Conservation (phyloP, 192 early-diverging fungal genomes). For the Gamsiella multidivaricata region DNA sequence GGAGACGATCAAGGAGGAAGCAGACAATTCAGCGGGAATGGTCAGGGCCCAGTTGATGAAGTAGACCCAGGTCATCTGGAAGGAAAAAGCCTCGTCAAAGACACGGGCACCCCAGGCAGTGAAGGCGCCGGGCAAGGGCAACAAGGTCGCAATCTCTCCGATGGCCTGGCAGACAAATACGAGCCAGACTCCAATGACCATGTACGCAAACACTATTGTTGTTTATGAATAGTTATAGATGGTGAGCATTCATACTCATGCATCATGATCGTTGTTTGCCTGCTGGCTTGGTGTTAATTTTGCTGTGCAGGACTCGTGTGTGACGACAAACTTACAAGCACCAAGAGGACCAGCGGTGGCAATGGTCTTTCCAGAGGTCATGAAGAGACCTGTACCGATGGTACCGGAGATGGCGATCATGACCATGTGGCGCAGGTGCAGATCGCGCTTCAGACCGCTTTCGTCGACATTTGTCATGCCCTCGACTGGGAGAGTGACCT, state of each 20-base stretch:
- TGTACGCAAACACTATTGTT: conserved; percentile 40
- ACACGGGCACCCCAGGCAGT: conserved; percentile 77
- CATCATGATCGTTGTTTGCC: not conserved
- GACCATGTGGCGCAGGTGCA: conserved; percentile 69
- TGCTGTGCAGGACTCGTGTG: too few species aligned
- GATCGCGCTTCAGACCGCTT: conserved; percentile 33
- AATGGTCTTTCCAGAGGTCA: conserved; percentile 44
- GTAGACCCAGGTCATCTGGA: conserved; percentile 60
- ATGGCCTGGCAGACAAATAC: conserved; percentile 57
- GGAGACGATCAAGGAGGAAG: conserved; percentile 79
- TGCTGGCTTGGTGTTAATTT: too few species aligned
- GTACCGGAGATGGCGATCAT: conserved; percentile 61
- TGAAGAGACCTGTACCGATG: conserved; percentile 37
- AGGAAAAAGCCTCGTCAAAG: conserved; percentile 80
- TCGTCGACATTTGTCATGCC: conserved; percentile 15
- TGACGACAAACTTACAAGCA: conserved; percentile 45
- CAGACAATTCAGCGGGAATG: conserved; percentile 79
- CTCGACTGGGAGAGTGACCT: conserved; percentile 12
- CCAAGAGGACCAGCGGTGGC: conserved; percentile 38
- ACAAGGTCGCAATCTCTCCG: conserved; percentile 87
- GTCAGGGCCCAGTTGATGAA: conserved; percentile 69
- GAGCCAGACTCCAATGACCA: conserved; percentile 38
- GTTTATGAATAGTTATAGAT: not conserved
- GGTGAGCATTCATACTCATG: not conserved
- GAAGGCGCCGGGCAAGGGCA: conserved; percentile 84